Percentiles rank a stretch among this genome's conserved stretches.
Conservation (phyloP, 306 rosid species). For the Lablab purpureus region DNA sequence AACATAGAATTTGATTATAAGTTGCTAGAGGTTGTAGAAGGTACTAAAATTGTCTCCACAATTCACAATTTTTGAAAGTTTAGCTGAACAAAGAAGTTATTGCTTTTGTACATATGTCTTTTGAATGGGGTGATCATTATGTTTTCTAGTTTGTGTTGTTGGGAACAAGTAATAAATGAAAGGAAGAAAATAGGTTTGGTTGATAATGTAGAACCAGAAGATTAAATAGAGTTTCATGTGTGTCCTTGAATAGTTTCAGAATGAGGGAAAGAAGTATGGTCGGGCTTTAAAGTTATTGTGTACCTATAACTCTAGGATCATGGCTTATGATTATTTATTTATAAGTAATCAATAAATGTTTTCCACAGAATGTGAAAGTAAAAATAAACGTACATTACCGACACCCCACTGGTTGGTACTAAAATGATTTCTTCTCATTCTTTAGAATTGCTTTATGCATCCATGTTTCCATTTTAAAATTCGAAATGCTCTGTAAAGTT, state of each 20-base stretch:
- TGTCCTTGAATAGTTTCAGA: constrained; percentile 34
- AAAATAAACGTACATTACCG: constrained; percentile 41
- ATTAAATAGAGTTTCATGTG: background rate
- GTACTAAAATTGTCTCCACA: background rate
- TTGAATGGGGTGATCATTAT: constrained; percentile 29
- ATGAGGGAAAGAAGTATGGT: constrained; percentile 25
- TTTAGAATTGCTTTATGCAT: constrained; percentile 36
- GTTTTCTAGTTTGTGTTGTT: constrained; percentile 2
- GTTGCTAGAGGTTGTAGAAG: constrained; percentile 32
- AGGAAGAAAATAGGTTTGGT: constrained; percentile 7
- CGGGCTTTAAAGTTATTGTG: constrained; percentile 29
- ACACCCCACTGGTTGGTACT: constrained; percentile 42
- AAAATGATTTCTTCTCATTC: constrained; percentile 35
- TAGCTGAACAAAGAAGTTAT: background rate
- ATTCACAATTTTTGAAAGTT: background rate
- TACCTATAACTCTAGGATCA: background rate
- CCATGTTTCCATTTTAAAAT: constrained; percentile 43
- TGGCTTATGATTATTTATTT: background rate
- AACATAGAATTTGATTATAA: background rate
- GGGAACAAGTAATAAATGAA: constrained; percentile 7
- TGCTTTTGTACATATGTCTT: background rate
- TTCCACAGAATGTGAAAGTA: constrained; percentile 5
- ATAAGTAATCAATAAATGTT: constrained; percentile 2
- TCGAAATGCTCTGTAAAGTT: constrained; percentile 37
- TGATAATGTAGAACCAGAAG: background rate